Base-by-base conservation (phyloP, 2,329 filamentous ascomycete species). In the Alternaria metachromatica region DNA sequence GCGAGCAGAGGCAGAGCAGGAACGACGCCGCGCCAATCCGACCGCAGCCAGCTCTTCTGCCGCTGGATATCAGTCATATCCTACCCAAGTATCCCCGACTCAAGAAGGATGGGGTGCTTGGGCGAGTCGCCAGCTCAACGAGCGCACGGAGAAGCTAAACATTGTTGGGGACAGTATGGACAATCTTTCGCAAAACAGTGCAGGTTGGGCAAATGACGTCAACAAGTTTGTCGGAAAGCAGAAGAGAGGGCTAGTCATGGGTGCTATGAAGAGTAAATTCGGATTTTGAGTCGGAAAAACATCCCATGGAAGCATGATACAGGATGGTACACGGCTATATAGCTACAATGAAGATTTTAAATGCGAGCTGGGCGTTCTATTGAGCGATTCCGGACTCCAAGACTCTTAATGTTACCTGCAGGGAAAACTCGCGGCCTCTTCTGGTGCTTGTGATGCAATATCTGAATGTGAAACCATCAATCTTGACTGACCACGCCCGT, bases 91-190 rank as follows among this genome's bases (percentile, higher is more conserved):
- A 33, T 21, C 60, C 4, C 57, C 60, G 13, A 9, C 67, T 53
- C 53, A 75, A 53, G 87, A 90, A 69, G 86, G 87, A 9, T 90
- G 90, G 74, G 88, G 86, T 72, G 89, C 93, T 46, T 98, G 96
- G 76, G 89, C 98, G 80, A 90, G 92, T 10, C 87, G 94, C 37
- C 93, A 97, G 78, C 81, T 99, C 49, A 94, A 96, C 72, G 94
- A 98, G 81, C 84, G 96, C 55, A 97, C 96, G 0, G 93, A 98
- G 82, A 93, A 90, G 75, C 83, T 99, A 62, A 91, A 90, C 48
- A 83, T 96, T 6, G 90, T 95, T 80, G 91, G 90, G 3, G 95
- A 98, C 73, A 90, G 85, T 51, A 94, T 98, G 89, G 91, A 97
- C 66, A 89, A 88, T 66, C 81, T 97, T 64, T 90, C 95, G 74